Evolutionary conservation across 2,329 filamentous ascomycete genomes (phyloP).

Genomic region (Penicillium sp.): DNA sequence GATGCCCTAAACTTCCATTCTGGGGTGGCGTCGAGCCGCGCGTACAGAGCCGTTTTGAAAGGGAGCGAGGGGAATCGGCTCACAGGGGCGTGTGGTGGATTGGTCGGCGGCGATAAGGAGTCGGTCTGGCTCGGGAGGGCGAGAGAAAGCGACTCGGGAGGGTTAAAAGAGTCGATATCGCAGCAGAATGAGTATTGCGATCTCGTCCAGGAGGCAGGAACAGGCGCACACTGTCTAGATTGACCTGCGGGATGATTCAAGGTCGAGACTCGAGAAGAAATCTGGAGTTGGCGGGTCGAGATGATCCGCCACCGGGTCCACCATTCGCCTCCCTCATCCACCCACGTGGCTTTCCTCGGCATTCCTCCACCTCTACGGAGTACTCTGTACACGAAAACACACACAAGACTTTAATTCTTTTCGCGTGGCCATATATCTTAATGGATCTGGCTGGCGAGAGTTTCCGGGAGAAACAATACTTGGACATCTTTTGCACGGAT

Average conservation of each 20-base stretch:
- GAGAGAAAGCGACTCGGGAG: neutral
- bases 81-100: conserved; percentile 8
- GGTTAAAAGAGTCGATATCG: neutral
- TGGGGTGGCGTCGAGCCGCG: conserved; percentile 19
- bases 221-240: neutral
- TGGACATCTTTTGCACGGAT: too few species aligned
- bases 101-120: conserved; percentile 1
- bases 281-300: conserved; percentile 31
- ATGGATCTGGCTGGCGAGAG: too few species aligned
- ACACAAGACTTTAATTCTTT: neutral
- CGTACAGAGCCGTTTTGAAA: conserved; percentile 19
- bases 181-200: neutral
- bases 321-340: conserved; percentile 9
- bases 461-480: too few species aligned
- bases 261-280: conserved; percentile 21
- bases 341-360: conserved; percentile 2
- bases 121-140: neutral
- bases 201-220: neutral
- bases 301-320: conserved; percentile 33
- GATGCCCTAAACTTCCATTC: conserved; percentile 24
- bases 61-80: conserved; percentile 16
- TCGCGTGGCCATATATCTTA: neutral
- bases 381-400: too few species aligned
- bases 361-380: conserved; percentile 18
- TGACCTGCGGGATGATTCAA: neutral